These are phyloP conservation scores for Rhodamnia argentea DNA, from an alignment of 345 rosid genomes.

Conservation along the genomic window DNA sequence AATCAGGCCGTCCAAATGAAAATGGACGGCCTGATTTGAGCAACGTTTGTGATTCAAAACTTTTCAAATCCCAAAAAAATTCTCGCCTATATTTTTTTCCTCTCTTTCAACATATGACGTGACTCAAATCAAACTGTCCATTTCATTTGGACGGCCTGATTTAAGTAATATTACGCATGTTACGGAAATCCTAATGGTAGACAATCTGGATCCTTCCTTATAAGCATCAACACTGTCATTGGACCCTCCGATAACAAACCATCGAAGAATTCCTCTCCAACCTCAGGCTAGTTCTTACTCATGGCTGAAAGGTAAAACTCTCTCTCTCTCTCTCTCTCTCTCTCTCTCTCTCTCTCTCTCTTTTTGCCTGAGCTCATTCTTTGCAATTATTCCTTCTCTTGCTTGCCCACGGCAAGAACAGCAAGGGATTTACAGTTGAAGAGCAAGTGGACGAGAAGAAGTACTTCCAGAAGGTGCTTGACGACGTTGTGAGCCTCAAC, in stretches of 20 bases:
- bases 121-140: too few relatives aligned
- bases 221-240: neutral
- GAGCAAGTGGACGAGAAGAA: neutral
- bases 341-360: neutral
- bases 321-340: neutral
- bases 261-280: neutral
- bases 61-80: too few relatives aligned
- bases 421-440: neutral
- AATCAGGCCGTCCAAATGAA: too few relatives aligned
- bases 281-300: neutral
- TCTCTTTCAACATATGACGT: too few relatives aligned
- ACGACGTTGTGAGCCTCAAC: neutral
- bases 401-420: neutral
- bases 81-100: too few relatives aligned
- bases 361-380: neutral
- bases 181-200: too few relatives aligned
- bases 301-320: neutral
- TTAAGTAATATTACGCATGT: too few relatives aligned
- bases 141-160: too few relatives aligned
- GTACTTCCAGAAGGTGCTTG: constrained; percentile 1
- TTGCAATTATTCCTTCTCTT: neutral
- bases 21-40: too few relatives aligned
- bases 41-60: too few relatives aligned
- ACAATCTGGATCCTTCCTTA: too few relatives aligned
- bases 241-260: neutral